Base-by-base conservation (phyloP, 805 yeast species). In the Candida ficus region DNA sequence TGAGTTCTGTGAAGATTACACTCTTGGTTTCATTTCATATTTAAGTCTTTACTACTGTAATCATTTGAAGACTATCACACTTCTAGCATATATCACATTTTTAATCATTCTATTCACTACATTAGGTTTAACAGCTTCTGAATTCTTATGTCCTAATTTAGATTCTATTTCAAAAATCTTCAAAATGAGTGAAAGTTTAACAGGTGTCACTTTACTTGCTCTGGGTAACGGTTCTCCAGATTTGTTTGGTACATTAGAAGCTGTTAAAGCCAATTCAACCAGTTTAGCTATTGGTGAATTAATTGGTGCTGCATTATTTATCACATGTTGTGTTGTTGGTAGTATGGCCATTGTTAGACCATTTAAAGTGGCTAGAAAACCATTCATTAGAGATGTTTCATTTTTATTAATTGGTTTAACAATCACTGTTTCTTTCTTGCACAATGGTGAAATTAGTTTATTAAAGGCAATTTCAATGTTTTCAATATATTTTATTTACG, bases 221-320 rank as follows among this genome's bases (percentile, higher is more conserved):
- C 71, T 91, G 46, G 98, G 97, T 0, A 91, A 91, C 60, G 95
- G 96, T 3, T 73, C 95, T 1, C 96, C 97, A 0, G 99, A 91
- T 61, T 78, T 91, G 9, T 74, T 89, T 26, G 75, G 91, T 28
- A 89, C 96, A 0, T 83, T 79, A 55, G 82, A 85, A 36, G 95
- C 97, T 4, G 76, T 93, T 77, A 71, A 73, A 29, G 63, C 77
- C 1, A 82, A 77, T 12, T 76, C 86, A 2, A 77, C 83, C 1
- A 75, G 86, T 4, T 67, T 91, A 57, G 97, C 98, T 0, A 63
- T 90, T 9, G 93, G 96, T 3, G 97, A 90, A 59, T 65, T 91
- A n/a, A 64, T 88, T 30, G 98, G 99, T 4, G 95, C 97, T 2
- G 87, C 95, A 4, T 73, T 85, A 36, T 89, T 91, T 56, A 77